Evolutionary conservation across 75 land plant species (phyloP).

Genomic region (Cupressus sempervirens): DNA sequence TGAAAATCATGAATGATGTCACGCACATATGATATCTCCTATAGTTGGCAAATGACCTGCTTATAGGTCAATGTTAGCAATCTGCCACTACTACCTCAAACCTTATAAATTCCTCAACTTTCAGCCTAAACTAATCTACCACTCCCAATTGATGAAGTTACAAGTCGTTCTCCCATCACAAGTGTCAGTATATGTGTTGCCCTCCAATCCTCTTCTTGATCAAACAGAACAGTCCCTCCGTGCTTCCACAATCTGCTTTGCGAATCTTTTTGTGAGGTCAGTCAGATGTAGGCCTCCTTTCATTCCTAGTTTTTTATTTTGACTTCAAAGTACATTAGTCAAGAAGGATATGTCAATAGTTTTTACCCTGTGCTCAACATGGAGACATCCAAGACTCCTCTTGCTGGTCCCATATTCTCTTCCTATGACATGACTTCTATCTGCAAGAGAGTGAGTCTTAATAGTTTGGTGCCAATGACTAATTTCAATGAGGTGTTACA

Average conservation of each 20-base stretch:
- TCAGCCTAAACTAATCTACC: too few relatives aligned
- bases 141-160: too few relatives aligned
- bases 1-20: too few relatives aligned
- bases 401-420: not conserved
- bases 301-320: not conserved
- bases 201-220: too few relatives aligned
- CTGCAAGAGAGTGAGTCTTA: not conserved
- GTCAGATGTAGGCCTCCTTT: not conserved
- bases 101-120: too few relatives aligned
- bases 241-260: not conserved
- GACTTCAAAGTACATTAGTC: not conserved
- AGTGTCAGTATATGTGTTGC: too few relatives aligned
- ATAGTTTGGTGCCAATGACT: not conserved
- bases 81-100: too few relatives aligned
- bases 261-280: not conserved
- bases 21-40: too few relatives aligned
- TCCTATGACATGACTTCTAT: not conserved
- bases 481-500: not conserved
- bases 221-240: too few relatives aligned
- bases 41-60: too few relatives aligned
- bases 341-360: not conserved
- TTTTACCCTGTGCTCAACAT: not conserved
- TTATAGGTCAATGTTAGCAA: too few relatives aligned
- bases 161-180: too few relatives aligned
- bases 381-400: not conserved